Percentiles rank a stretch among this genome's conserved stretches.
Conservation (phyloP, 1,284 basidiomycete species). For the Limonomyces culmigenus region DNA sequence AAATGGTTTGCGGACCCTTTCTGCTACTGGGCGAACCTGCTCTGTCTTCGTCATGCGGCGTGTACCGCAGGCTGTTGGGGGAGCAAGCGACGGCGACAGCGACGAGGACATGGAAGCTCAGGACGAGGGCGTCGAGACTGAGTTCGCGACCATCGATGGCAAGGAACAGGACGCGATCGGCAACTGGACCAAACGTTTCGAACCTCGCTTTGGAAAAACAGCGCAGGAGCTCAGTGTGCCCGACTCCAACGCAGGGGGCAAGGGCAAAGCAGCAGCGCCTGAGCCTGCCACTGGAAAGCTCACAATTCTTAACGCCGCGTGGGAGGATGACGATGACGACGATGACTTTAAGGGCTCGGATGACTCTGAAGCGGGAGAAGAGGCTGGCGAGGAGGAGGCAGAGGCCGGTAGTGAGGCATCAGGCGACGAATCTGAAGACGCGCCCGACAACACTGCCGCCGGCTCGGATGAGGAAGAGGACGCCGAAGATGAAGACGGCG, state of each 20-base stretch:
- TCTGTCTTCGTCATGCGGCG: constrained; percentile 20
- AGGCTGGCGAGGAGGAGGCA: constrained; percentile 8
- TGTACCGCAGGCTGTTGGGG: constrained; percentile 4
- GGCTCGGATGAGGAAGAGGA: constrained; percentile 12
- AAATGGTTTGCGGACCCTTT: constrained; percentile 38
- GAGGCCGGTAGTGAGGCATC: constrained; percentile 6
- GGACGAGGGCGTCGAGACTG: constrained; percentile 32
- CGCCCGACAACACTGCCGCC: constrained; percentile 5
- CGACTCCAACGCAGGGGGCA: constrained; percentile 2
- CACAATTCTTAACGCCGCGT: constrained; percentile 17
- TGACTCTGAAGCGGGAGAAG: too few species aligned
- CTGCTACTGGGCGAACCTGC: constrained; percentile 50
- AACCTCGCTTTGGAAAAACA: constrained; percentile 36
- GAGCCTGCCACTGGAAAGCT: constrained; percentile 1
- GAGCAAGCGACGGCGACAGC: constrained; percentile 14
- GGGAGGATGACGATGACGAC: constrained; percentile 32
- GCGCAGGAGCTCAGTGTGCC: constrained; percentile 5
- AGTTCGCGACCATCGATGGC: constrained; percentile 55
- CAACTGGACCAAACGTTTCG: constrained; percentile 41
- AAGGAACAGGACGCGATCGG: constrained; percentile 47
- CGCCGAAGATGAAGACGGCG: constrained; percentile 11
- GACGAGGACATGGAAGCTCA: constrained; percentile 18
- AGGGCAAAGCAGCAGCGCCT: constrained; percentile 6
- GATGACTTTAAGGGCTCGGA: constrained; percentile 25
- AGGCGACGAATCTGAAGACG: constrained; percentile 6